Conservation (phyloP, 176 grass and related monocot genomes). For the Zizania latifolia region DNA sequence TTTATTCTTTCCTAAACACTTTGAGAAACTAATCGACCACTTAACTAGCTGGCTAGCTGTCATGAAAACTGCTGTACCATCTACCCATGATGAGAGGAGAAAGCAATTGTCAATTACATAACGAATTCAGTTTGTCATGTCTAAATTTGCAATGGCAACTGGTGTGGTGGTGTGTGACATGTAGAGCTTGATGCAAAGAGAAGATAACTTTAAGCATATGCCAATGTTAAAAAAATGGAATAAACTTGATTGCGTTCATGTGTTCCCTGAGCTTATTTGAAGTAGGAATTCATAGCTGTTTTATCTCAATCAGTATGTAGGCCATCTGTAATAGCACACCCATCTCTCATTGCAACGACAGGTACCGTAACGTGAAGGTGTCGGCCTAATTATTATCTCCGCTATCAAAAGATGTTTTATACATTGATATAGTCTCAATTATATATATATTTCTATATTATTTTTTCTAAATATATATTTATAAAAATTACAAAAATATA, state of each 20-base stretch:
- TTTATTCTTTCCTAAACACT: neutral
- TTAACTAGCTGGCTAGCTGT: neutral
- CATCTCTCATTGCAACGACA: constrained; percentile 9
- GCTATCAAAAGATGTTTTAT: too few relatives aligned
- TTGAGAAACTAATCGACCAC: neutral
- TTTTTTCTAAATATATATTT: too few relatives aligned
- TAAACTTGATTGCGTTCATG: constrained; percentile 11
- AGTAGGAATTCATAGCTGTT: neutral
- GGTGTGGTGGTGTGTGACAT: constrained; percentile 13
- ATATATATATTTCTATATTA: too few relatives aligned
- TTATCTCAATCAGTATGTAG: constrained; percentile 12
- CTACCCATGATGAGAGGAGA: neutral
- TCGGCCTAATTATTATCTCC: constrained; percentile 36
- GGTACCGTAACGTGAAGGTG: constrained; percentile 34
- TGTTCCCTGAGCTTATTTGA: constrained; percentile 18
- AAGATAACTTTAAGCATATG: constrained; percentile 38
- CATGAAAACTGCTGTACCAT: neutral
- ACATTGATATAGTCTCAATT: too few relatives aligned
- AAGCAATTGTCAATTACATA: neutral
- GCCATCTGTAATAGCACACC: constrained; percentile 14
- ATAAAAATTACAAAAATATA: too few relatives aligned
- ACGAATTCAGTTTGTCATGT: neutral
- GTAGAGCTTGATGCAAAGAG: constrained; percentile 20
- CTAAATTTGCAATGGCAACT: constrained; percentile 29
- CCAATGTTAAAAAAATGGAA: constrained; percentile 5